Evolutionary conservation across 192 early-diverging fungal species (phyloP).

Genomic region (Umbelopsis sp.): DNA sequence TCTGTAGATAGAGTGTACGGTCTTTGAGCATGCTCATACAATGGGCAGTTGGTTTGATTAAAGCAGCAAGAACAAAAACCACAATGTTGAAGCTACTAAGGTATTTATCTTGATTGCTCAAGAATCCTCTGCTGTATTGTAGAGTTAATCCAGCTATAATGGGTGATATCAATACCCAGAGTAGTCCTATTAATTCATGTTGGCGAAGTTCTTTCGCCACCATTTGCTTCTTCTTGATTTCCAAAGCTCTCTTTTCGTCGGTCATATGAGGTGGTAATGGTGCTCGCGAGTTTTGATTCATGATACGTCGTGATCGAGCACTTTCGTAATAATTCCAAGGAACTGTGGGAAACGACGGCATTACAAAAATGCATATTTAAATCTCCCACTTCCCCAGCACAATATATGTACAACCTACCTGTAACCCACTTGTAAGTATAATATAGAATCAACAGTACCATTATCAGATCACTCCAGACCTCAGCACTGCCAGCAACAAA

Average conservation of each 20-base stretch:
- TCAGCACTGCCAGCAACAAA: constrained; percentile 61
- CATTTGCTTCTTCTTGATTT: constrained; percentile 19
- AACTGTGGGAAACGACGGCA: constrained; percentile 33
- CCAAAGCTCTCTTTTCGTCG: constrained; percentile 11
- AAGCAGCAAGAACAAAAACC: constrained; percentile 58
- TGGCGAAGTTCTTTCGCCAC: constrained; percentile 48
- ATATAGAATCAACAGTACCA: constrained; percentile 54
- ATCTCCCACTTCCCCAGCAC: background rate
- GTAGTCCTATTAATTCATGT: constrained; percentile 50
- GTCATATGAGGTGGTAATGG: constrained; percentile 32
- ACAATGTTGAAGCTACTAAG: constrained; percentile 57
- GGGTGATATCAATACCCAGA: constrained; percentile 53
- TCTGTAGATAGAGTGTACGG: constrained; percentile 54
- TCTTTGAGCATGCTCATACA: constrained; percentile 48
- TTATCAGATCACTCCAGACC: constrained; percentile 60
- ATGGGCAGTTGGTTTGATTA: constrained; percentile 55
- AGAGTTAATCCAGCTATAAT: constrained; percentile 56
- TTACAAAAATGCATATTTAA: background rate
- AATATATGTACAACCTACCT: constrained; percentile 38
- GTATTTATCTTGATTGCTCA: constrained; percentile 56
- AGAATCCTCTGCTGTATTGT: constrained; percentile 52
- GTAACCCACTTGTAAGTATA: constrained; percentile 64
- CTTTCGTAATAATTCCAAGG: constrained; percentile 63
- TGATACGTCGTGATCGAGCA: constrained; percentile 47
- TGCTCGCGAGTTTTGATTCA: constrained; percentile 22